Conservation (phyloP, 2,329 filamentous ascomycete species). For the Neodidymelliopsis sp. region DNA sequence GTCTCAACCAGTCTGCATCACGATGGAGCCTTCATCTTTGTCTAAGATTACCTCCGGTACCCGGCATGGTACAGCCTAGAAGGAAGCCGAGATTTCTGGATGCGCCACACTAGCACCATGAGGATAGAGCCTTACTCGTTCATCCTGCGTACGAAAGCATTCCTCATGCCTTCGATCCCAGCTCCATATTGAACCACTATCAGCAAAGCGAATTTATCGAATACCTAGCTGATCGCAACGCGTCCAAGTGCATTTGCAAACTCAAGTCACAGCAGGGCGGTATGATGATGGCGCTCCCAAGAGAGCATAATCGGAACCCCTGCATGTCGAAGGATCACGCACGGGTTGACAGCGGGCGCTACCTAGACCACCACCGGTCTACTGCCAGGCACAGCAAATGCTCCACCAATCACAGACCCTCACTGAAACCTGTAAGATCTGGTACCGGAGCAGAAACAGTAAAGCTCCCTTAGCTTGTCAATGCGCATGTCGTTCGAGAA, state of each 20-base stretch:
- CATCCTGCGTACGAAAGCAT: neutral
- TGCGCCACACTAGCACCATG: slow-evolving; percentile 11
- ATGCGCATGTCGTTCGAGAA: slow-evolving; percentile 31
- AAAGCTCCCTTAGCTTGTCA: slow-evolving; percentile 29
- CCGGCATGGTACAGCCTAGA: slow-evolving; percentile 15
- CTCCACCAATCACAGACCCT: slow-evolving; percentile 26
- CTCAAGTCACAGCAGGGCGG: neutral
- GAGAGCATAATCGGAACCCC: slow-evolving; percentile 21
- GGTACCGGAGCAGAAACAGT: slow-evolving; percentile 17
- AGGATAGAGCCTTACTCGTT: neutral
- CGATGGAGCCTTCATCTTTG: slow-evolving; percentile 1
- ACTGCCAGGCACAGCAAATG: slow-evolving; percentile 22
- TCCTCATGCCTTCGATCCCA: neutral
- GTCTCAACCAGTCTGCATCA: neutral
- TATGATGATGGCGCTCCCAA: neutral
- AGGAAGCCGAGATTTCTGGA: slow-evolving; percentile 10
- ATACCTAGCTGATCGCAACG: no score
- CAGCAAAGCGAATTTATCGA: no score
- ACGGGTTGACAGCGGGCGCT: slow-evolving; percentile 24
- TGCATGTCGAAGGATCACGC: slow-evolving; percentile 29
- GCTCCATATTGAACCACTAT: no score
- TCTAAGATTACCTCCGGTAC: slow-evolving; percentile 10
- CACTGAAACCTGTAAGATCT: slow-evolving; percentile 24
- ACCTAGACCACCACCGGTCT: slow-evolving; percentile 11
- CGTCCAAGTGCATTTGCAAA: neutral